Evolutionary conservation across 1,139 yeast species (phyloP), one percentile per base, ranked within the genome.

Genomic region (Hemisphaericaspora xylanilytica): DNA sequence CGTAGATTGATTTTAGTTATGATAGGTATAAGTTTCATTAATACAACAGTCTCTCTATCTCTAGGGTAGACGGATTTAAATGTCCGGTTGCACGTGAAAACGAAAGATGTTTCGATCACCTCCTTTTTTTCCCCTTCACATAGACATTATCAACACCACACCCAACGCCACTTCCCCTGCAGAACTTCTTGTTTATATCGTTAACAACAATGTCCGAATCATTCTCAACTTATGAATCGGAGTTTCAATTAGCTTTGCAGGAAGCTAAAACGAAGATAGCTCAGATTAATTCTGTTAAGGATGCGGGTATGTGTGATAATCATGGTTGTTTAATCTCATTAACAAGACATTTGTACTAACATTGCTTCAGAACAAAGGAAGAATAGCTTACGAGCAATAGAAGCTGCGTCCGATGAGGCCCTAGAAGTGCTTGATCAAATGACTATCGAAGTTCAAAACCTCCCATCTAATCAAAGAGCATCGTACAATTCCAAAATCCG

Each of bases 371-470:
- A 65, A 36, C 70, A 66, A 44, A 68, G 86, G 40, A 69, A 71
- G 35, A 65, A 63, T 17, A 67, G 78, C 12, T 66, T 80, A 59
- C 71, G 75, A 46, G 78, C 83, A 4, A 75, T 81, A 7, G 90
- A 85, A 53, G 70, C 77, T 32, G 78, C 86, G 21, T 71, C 83
- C 17, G 95, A 85, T 51, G 95, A 87, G 55, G 85, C 88, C 25
- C 73, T 80, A 40, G 95, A 87, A 56, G 73, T 85, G 51, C 67
- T 85, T 35, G 95, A 86, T 54, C 94, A 88, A 51, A 80, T 88
- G 81, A 74, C 78, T 26, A 70, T 87, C 30, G 96, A 87, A 55
- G 85, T 87, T 1, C 92, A 85, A 56, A 84, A 82, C 52, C 73
- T 88, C 38, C 88, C 95, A 5, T 80, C 89, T 2, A 75, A 75